Evolutionary conservation across 495 filamentous ascomycete species (phyloP), one percentile per base, ranked within the genome.

Genomic region (Penicillium ochrochloron): DNA sequence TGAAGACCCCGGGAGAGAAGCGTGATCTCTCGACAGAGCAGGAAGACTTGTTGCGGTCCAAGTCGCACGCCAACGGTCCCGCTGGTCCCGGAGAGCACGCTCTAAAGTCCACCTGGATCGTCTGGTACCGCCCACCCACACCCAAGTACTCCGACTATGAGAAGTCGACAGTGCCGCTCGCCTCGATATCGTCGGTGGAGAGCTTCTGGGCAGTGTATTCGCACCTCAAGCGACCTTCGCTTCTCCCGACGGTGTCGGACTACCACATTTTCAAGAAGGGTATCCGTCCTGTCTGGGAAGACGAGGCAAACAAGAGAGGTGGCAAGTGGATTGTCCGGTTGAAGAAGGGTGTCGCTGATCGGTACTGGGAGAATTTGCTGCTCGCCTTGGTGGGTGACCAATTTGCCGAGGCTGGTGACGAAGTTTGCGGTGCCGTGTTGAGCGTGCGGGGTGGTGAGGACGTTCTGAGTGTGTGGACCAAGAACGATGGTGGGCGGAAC

Each of bases 241-340:
- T 85, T 15, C 82, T 99, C 54, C 95, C 95, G 11, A 89, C 93
- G 23, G 95, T 98, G 33, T 97, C 93, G 15, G 95, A 99, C 73
- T 99, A 97, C 74, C 96, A 98, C 75, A 89, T 99, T 58, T 99
- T 99, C 81, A 96, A 95, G 82, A 93, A 96, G 71, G 96, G 93
- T 53, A 93, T 98, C 33, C 88, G 95, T 62, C 95, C 95, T 41
- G 95, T 98, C 72, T 99, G 95, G 95, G 95, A 99, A 78, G 95
- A 99, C 70, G 92, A 97, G 57, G 93, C 94, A 68, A 99, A 99
- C 79, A 96, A 92, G 79, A 86, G 88, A 58, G 95, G 95, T 57
- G 95, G 95, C 31, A 99, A 99, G 82, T 99, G 94, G 94, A 92
- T 97, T 57, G 88, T 99, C 72, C 82, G 94, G 68, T 78, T 99